Base-by-base conservation (phyloP, 106 monocot species). In the Dendrobium chrysotoxum region DNA sequence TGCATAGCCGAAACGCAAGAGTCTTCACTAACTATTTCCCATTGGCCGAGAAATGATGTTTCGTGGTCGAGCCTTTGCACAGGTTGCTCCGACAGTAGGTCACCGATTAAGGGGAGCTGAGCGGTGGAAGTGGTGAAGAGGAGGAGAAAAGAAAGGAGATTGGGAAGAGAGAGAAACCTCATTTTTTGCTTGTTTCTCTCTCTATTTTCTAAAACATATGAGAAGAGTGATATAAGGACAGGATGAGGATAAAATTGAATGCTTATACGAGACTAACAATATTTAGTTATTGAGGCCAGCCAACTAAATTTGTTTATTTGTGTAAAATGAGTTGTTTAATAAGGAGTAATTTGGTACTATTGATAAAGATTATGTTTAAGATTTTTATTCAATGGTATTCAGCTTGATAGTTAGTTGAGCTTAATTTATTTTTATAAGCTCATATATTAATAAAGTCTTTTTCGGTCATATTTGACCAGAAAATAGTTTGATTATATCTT, bases 1-100 rank as follows among this genome's bases (percentile, higher is more conserved):
- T 98, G 97, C 97, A 98, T 98, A 1, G 94, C 91, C 6, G 94
- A 98, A 38, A 94, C 92, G 13, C 94, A 94, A 25, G 88, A 53
- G 80, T 82, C 91, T 40, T 80, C 40, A 73, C 41, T 82, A 38
- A 96, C 81, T 4, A 90, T 21, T 82, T 86, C 78, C 96, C 96
- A 96, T 4, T 10, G 42, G 16, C 93, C 93, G 17, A 53, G n/a
- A 79, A 65, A 85, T 6, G 25, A 73, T 0, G 76, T 75, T 7
- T 45, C 76, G 7, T 42, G 18, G 30, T 70, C 74, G 40, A 46
- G 66, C 41, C 46, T 25, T 11, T 17, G 15, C 30, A 12, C 28
- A 8, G 68, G 9, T 30, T 13, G 16, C 46, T 40, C 3, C 64
- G 0, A 3, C 15, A 26, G 26, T 6, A 17, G 28, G 28, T 40